A percentile compares a stretch with the other conserved stretches of the same genome.
phyloP scores from a whole-genome alignment of 805 yeast genomes.

The Teunomyces lycoperdinae region DNA sequence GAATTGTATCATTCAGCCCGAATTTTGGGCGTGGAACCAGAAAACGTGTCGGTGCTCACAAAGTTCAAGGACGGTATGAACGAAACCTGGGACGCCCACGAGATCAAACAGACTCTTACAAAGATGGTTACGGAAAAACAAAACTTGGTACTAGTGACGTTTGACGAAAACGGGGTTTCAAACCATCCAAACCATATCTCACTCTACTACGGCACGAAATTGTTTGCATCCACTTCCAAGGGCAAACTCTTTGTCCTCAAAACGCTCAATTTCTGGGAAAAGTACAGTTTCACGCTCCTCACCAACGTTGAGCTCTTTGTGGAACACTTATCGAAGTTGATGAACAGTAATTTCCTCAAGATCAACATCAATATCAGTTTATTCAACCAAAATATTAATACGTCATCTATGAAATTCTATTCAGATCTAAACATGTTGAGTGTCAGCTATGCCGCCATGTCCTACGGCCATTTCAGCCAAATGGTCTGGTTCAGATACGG shows the following conservation, averaged over 20 bases:
- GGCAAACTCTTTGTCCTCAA: conserved; percentile 30
- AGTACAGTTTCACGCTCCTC: conserved; percentile 48
- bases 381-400: conserved; percentile 21
- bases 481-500: conserved; percentile 94
- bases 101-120: conserved; percentile 39
- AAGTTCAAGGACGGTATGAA: conserved; percentile 63
- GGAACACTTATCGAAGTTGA: conserved; percentile 30
- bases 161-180: conserved; percentile 82
- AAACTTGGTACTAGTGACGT: conserved; percentile 57
- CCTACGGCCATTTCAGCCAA: conserved; percentile 78
- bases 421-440: conserved; percentile 39
- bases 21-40: conserved; percentile 47
- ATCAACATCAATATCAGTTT: conserved; percentile 39
- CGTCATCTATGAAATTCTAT: conserved; percentile 35
- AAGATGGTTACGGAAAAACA: conserved; percentile 18
- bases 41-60: conserved; percentile 46
- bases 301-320: conserved; percentile 42
- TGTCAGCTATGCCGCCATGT: conserved; percentile 66
- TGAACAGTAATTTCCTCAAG: conserved; percentile 29
- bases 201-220: conserved; percentile 48
- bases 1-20: conserved; percentile 61
- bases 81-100: conserved; percentile 54
- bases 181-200: conserved; percentile 84
- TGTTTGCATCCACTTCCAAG: conserved; percentile 18
- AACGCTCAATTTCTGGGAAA: conserved; percentile 39